Conservation (phyloP, 768 basidiomycete species). For the Xerocomellus intermedius region DNA sequence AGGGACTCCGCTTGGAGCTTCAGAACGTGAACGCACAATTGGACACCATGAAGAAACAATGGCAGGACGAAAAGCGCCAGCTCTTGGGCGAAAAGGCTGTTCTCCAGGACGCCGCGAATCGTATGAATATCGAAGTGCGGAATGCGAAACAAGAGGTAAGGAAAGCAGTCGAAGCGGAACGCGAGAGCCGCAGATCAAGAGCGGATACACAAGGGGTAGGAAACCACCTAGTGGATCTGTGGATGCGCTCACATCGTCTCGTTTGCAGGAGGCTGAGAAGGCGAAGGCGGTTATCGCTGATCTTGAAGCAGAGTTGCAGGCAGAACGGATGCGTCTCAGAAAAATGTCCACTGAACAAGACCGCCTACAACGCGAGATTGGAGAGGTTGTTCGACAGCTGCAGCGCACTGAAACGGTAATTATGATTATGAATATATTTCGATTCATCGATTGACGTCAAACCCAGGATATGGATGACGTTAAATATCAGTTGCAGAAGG, state of each 20-base stretch:
- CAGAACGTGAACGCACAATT: constrained; percentile 63
- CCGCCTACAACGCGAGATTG: constrained; percentile 61
- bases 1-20: constrained; percentile 59
- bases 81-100: constrained; percentile 69
- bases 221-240: background rate
- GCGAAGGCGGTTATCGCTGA: constrained; percentile 64
- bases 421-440: background rate
- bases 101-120: constrained; percentile 68
- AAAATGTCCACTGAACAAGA: constrained; percentile 62
- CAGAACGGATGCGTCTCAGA: constrained; percentile 66
- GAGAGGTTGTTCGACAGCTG: constrained; percentile 59
- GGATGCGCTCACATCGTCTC: background rate
- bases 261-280: constrained; percentile 62
- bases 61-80: constrained; percentile 64
- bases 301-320: constrained; percentile 68
- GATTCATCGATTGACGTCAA: constrained; percentile 1
- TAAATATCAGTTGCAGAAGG: constrained; percentile 59
- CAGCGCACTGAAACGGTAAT: constrained; percentile 68
- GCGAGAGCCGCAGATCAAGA: constrained; percentile 46
- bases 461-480: constrained; percentile 78
- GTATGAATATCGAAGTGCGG: constrained; percentile 60
- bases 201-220: constrained; percentile 56
- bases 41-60: constrained; percentile 60
- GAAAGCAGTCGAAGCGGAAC: constrained; percentile 53
- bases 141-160: constrained; percentile 56